Percentiles rank a stretch among this genome's conserved stretches.
These are phyloP conservation scores for Xylariomycetidae sp. DNA, from an alignment of 2,329 filamentous ascomycete genomes.

Conservation along the genomic window DNA sequence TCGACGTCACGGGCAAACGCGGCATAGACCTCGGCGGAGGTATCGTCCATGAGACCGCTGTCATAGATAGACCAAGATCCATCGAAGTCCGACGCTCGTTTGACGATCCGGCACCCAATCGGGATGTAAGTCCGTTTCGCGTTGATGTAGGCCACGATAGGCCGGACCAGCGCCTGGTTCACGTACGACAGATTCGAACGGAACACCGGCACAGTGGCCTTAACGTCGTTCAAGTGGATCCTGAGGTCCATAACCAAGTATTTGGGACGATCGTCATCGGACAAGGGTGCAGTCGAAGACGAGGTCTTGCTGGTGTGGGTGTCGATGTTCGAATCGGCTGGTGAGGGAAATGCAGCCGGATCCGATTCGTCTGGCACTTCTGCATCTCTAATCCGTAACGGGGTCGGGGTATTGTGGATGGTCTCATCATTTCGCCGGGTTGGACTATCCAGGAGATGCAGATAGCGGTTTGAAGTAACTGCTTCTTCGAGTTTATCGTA, in stretches of 20 bases:
- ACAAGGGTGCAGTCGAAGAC: slow-evolving; percentile 2
- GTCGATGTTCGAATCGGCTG: slow-evolving; percentile 6
- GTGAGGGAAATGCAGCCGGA: slow-evolving; percentile 2
- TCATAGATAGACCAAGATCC: slow-evolving; percentile 94
- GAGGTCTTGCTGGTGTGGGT: not conserved
- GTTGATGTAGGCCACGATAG: slow-evolving; percentile 98
- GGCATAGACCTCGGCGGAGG: slow-evolving; percentile 89
- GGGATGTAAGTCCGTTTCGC: slow-evolving; percentile 92
- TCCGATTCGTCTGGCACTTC: slow-evolving; percentile 10
- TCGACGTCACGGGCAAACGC: slow-evolving; percentile 90
- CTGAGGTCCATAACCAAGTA: slow-evolving; percentile 91
- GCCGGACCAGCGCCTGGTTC: slow-evolving; percentile 89
- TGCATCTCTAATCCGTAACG: slow-evolving; percentile 8
- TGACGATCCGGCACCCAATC: slow-evolving; percentile 90
- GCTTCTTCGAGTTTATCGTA: slow-evolving; percentile 95
- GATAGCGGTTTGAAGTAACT: slow-evolving; percentile 71
- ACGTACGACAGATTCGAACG: slow-evolving; percentile 89
- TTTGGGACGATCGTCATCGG: slow-evolving; percentile 57
- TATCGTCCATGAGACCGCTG: slow-evolving; percentile 87
- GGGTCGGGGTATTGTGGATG: slow-evolving; percentile 16
- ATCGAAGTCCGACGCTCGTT: slow-evolving; percentile 83
- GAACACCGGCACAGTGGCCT: slow-evolving; percentile 88
- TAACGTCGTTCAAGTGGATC: slow-evolving; percentile 93
- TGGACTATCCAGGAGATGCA: slow-evolving; percentile 51
- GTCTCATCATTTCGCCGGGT: slow-evolving; percentile 21